These are phyloP conservation scores for Rhytidhysteron rufulum DNA, from an alignment of 2,329 filamentous ascomycete genomes.

Conservation along the genomic window DNA sequence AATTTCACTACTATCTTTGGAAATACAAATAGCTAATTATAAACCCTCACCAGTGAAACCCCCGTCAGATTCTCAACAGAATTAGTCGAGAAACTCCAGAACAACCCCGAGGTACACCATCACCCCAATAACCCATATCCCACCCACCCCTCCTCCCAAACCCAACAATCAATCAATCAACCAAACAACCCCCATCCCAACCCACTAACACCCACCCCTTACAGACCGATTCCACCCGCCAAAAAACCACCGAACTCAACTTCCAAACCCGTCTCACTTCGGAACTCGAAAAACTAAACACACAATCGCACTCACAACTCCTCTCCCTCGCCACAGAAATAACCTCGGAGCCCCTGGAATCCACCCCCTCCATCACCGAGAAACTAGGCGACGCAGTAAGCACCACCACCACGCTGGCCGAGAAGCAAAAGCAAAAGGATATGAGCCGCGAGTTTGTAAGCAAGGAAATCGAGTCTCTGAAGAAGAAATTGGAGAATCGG, in stretches of 20 bases:
- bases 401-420: conserved; percentile 31
- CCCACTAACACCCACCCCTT: conserved; percentile 8
- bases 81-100: conserved; percentile 77
- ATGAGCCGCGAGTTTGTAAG: conserved; percentile 52
- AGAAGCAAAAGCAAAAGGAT: conserved; percentile 43
- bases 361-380: conserved; percentile 30
- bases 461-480: conserved; percentile 56
- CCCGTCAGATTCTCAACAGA: conserved; percentile 73
- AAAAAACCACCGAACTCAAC: conserved; percentile 77
- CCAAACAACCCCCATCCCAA: too few relatives aligned
- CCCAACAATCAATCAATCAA: too few relatives aligned
- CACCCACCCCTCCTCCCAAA: too few relatives aligned
- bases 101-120: conserved; percentile 85
- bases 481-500: conserved; percentile 46
- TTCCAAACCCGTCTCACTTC: conserved; percentile 81
- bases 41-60: conserved; percentile 52
- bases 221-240: conserved; percentile 84
- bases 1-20: too few relatives aligned
- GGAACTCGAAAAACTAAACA: conserved; percentile 77
- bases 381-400: conserved; percentile 34
- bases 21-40: too few relatives aligned
- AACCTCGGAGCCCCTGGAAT: conserved; percentile 28
- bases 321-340: conserved; percentile 58
- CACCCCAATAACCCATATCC: too few relatives aligned
- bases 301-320: conserved; percentile 66